phyloP scores from a whole-genome alignment of 805 yeast genomes.

The Wickerhamiella kurtzmanii region DNA sequence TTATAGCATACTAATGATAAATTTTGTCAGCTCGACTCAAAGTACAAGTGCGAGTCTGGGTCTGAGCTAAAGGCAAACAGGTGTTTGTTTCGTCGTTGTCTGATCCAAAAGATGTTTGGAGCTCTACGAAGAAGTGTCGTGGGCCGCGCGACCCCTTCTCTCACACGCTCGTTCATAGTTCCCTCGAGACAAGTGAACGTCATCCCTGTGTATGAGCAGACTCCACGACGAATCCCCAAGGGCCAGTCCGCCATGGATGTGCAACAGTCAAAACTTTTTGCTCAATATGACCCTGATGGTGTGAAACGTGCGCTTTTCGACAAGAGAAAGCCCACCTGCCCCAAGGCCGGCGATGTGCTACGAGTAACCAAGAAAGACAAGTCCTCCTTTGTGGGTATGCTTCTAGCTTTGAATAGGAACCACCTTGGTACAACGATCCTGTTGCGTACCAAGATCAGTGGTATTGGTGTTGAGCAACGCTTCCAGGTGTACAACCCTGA shows the following conservation, averaged over 20 bases:
- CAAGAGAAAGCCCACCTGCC: constrained; percentile 32
- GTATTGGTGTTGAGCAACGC: constrained; percentile 74
- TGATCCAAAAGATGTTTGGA: background rate
- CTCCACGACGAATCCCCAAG: constrained; percentile 23
- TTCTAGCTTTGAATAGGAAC: constrained; percentile 61
- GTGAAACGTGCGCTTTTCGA: constrained; percentile 45
- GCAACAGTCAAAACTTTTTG: constrained; percentile 38
- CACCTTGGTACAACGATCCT: constrained; percentile 63
- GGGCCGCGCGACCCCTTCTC: constrained; percentile 1
- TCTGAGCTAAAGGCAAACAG: no score
- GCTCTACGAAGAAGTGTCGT: background rate
- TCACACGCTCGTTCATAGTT: constrained; percentile 18
- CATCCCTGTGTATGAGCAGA: constrained; percentile 25
- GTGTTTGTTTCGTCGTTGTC: no score
- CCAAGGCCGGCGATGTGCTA: constrained; percentile 73
- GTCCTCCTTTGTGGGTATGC: constrained; percentile 58
- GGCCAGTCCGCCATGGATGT: constrained; percentile 29
- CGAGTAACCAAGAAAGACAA: constrained; percentile 53
- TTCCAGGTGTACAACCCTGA: constrained; percentile 72
- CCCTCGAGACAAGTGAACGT: constrained; percentile 33
- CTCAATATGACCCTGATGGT: constrained; percentile 59
- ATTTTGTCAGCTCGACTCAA: background rate
- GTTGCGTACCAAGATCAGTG: constrained; percentile 67
- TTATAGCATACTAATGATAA: background rate
- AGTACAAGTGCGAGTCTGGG: no score